phyloP scores from a whole-genome alignment of 1,139 yeast genomes.

The Nakaseomyces delphensis region DNA sequence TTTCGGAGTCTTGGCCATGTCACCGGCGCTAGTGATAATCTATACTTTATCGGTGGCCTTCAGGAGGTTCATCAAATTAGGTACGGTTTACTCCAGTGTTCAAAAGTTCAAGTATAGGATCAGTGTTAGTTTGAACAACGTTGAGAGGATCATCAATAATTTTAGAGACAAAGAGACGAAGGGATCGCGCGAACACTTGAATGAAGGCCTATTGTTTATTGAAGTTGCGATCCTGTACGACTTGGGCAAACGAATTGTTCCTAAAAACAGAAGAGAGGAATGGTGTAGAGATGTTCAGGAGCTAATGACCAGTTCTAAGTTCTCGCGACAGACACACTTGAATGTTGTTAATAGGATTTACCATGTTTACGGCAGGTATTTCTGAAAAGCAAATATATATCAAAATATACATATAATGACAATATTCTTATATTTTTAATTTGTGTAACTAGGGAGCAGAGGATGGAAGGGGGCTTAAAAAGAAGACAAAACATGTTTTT shows the following conservation, averaged over 20 bases:
- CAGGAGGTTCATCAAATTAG: slow-evolving; percentile 18
- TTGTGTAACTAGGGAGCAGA: too few species aligned
- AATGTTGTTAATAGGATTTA: slow-evolving; percentile 45
- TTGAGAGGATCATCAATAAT: slow-evolving; percentile 44
- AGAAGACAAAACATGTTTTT: too few species aligned
- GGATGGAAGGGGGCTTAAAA: too few species aligned
- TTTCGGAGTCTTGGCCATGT: slow-evolving; percentile 80
- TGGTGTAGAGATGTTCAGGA: slow-evolving; percentile 54
- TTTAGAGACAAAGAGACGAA: slow-evolving; percentile 12
- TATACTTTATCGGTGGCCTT: slow-evolving; percentile 14
- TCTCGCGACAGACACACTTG: slow-evolving; percentile 33
- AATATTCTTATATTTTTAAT: not conserved
- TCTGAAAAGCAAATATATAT: slow-evolving; percentile 10
- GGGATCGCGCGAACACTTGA: slow-evolving; percentile 19
- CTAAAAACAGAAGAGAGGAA: slow-evolving; percentile 38
- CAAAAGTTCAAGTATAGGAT: slow-evolving; percentile 30
- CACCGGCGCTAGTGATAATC: slow-evolving; percentile 62
- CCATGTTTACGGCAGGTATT: slow-evolving; percentile 41
- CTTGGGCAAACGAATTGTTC: slow-evolving; percentile 42
- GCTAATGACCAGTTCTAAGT: slow-evolving; percentile 31
- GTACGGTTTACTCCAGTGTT: slow-evolving; percentile 23
- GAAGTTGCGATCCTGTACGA: slow-evolving; percentile 49
- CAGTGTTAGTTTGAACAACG: slow-evolving; percentile 45
- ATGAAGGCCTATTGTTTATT: slow-evolving; percentile 44
- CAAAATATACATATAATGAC: not conserved